phyloP scores from a whole-genome alignment of 2,329 filamentous ascomycete species.

The Daldinia sp. region DNA sequence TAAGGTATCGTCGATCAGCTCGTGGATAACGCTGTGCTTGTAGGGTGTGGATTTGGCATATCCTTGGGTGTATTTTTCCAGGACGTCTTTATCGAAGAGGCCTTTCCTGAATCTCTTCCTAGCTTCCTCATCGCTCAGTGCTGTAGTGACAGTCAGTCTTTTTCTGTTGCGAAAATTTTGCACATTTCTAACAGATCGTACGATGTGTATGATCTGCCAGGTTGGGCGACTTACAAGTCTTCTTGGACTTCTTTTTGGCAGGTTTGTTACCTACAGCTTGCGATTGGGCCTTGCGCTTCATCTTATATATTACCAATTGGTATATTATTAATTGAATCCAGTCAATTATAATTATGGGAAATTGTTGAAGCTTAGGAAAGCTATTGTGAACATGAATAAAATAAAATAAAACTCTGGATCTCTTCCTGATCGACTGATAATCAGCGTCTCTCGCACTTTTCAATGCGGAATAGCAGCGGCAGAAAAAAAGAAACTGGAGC shows the following conservation, averaged over 20 bases:
- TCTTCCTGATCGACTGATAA: constrained; percentile 35
- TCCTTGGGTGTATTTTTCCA: constrained; percentile 69
- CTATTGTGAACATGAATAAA: constrained; percentile 4
- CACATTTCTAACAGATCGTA: constrained; percentile 27
- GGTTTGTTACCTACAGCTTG: constrained; percentile 58
- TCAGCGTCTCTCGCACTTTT: constrained; percentile 26
- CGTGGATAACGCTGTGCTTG: constrained; percentile 90
- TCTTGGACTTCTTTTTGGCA: constrained; percentile 65
- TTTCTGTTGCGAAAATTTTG: constrained; percentile 2
- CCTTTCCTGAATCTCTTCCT: constrained; percentile 72
- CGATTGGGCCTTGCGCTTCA: constrained; percentile 72
- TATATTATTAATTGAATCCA: constrained; percentile 5
- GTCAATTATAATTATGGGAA: constrained; percentile 17
- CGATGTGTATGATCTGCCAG: constrained; percentile 19
- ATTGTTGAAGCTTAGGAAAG: constrained; percentile 14
- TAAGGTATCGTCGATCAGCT: constrained; percentile 82
- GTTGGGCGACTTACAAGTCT: constrained; percentile 53
- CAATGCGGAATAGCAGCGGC: constrained; percentile 30
- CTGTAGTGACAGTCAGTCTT: constrained; percentile 51
- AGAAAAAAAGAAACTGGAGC: constrained; percentile 38
- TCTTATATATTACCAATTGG: constrained; percentile 52
- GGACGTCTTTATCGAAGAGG: constrained; percentile 71
- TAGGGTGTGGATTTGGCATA: constrained; percentile 79
- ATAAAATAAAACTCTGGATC: constrained; percentile 15
- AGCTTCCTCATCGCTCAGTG: constrained; percentile 62